Evolutionary conservation across 1,284 basidiomycete genomes (phyloP), one percentile per base, ranked within the genome.

Genomic region (Leccinum huronense): DNA sequence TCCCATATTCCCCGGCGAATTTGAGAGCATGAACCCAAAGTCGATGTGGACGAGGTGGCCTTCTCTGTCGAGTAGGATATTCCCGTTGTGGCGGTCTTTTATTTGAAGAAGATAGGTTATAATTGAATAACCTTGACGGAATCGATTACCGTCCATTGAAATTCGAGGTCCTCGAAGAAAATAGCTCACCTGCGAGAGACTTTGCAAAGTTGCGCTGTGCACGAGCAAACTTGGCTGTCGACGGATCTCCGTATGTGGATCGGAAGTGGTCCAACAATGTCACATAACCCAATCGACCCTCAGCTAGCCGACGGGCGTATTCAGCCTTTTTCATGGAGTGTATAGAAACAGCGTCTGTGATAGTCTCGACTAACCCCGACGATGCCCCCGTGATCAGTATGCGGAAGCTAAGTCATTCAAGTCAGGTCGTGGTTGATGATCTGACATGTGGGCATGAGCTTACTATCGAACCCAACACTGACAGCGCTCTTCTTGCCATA

Each of bases 321-420:
- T 98, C 95, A 3, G 95, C 92, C 79, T 99, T 99, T 83, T 99
- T 99, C 78, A 99, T 97, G 9, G 97, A 98, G 76, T 99, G 97
- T 70, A 99, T 94, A 13, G 95, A 98, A 2, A 99, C 94, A 1
- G 97, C 93, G 71, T 99, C 97, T 6, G 94, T 97, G 67, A 97
- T 95, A 0, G 95, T 97, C 78, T 97, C 94, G 7, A 97, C 94
- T 61, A 99, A 78, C 10, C 97, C 97, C 19, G 95, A 97, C 9
- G 86, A 88, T 66, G 93, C 94, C 27, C 95, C 95, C 2, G 96
- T 98, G 67, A 98, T 97, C 59, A 98, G 80, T 65, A 99, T 99
- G 5, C 94, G 88, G 74, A 87, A 87, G 68, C 85, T 87, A 60
- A 19, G 53, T 48, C 36, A 60, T 58, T 54, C 54, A 13, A 40